Evolutionary conservation across 306 rosid species (phyloP), one percentile per base, ranked within the genome.

Genomic region (Citrullus mucosospermus): DNA sequence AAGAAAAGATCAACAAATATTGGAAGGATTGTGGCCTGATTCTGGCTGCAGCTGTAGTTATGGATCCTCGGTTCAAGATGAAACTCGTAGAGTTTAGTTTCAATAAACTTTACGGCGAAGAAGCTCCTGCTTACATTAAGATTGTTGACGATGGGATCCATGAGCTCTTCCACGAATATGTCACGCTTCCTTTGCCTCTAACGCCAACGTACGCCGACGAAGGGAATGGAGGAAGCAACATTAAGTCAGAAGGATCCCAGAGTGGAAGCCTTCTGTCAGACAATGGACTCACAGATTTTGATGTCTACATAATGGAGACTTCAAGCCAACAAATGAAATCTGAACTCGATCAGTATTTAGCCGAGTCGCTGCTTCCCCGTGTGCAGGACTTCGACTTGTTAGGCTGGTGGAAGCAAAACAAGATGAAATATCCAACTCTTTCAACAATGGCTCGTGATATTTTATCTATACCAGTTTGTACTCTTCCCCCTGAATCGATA

Each of bases 41-140:
- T 82, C 85, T 92, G 87, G 97, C 98, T 20, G 80, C 88, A 58
- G 95, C 97, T 0, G 98, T 94, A 74, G 97, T 90, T 55, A 88
- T 94, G 96, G 97, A 94, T 84, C 98, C 98, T 65, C 88, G 97
- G 77, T 92, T 92, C 85, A 94, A 94, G 88, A 90, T 92, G 97
- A 92, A 92, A 90, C 92, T 94, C 59, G 95, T 94, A 17, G 97
- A 94, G 86, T 94, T 92, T 60, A 90, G 95, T 85, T 94, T 94
- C 89, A 81, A 92, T 50, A 89, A 88, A 83, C 76, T 92, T 74
- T 89, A 86, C 32, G 92, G 89, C 1, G 97, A 92, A 8, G 95
- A 91, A 38, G 88, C 98, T 63, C 87, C 84, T 17, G 53, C 69
- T 14, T 87, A 70, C 77, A 85, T 92, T 81, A 92, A 84, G 93